These are phyloP conservation scores for Metschnikowia kofuensis DNA, from an alignment of 805 yeast genomes.

Conservation along the genomic window DNA sequence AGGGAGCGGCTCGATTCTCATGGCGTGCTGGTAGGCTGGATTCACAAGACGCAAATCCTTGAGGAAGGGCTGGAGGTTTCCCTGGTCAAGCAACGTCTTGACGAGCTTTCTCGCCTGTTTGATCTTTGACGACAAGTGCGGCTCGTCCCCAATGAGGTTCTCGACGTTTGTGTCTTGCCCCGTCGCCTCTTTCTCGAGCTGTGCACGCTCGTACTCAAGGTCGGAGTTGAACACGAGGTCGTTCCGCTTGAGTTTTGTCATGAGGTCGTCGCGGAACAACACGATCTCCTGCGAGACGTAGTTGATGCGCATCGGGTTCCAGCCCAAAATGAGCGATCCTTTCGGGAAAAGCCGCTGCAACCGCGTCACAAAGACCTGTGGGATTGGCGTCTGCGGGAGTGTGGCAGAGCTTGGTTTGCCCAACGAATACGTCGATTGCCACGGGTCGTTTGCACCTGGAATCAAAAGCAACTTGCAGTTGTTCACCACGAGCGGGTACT, in stretches of 20 bases:
- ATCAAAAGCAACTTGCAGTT: slow-evolving; percentile 63
- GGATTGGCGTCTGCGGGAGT: slow-evolving; percentile 68
- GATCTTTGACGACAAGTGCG: slow-evolving; percentile 42
- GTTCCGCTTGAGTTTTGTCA: slow-evolving; percentile 67
- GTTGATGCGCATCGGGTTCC: slow-evolving; percentile 77
- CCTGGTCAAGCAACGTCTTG: slow-evolving; percentile 83
- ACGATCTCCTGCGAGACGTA: slow-evolving; percentile 85
- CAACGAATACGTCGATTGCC: slow-evolving; percentile 71
- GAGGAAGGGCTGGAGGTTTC: slow-evolving; percentile 79
- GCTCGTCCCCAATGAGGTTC: slow-evolving; percentile 16
- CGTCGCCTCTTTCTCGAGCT: slow-evolving; percentile 18
- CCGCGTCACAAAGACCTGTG: slow-evolving; percentile 67
- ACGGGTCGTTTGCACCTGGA: slow-evolving; percentile 93
- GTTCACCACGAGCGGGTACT: slow-evolving; percentile 52
- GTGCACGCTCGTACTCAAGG: slow-evolving; percentile 25
- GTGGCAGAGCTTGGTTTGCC: slow-evolving; percentile 43
- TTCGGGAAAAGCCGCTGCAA: slow-evolving; percentile 47
- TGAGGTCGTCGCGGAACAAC: slow-evolving; percentile 68
- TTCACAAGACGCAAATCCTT: slow-evolving; percentile 57
- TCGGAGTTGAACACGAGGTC: slow-evolving; percentile 54
- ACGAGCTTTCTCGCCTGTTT: slow-evolving; percentile 67
- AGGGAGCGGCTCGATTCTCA: slow-evolving; percentile 79
- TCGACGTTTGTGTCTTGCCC: slow-evolving; percentile 23
- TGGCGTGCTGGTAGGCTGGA: slow-evolving; percentile 66
- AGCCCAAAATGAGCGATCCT: slow-evolving; percentile 36